Percentiles rank a stretch among this genome's conserved stretches.
Evolutionary conservation across 176 grass and related monocot genomes (phyloP).

Genomic region (Zoysia pacifica): DNA sequence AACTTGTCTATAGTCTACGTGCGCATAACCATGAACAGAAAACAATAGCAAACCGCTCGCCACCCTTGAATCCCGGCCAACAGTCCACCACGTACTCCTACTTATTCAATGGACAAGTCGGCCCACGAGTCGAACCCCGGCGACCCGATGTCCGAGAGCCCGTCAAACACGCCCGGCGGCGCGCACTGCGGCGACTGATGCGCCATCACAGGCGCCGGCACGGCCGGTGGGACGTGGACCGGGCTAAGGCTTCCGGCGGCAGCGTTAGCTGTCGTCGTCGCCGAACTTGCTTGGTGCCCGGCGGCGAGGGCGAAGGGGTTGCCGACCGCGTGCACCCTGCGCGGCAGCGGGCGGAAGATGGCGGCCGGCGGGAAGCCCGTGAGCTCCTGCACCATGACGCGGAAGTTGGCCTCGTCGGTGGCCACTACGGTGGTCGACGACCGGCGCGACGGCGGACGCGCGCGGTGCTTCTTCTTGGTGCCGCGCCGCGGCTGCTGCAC

Average conservation of each 20-base stretch:
- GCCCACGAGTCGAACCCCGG: constrained; percentile 55
- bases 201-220: neutral
- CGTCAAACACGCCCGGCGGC: constrained; percentile 39
- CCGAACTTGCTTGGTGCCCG: constrained; percentile 17
- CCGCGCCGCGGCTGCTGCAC: constrained; percentile 20
- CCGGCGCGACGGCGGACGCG: constrained; percentile 25
- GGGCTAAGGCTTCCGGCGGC: neutral
- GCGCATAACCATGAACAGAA: neutral
- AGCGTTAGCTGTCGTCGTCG: neutral
- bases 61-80: neutral
- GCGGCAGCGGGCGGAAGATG: constrained; percentile 57
- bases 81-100: neutral
- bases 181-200: constrained; percentile 18
- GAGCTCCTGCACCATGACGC: constrained; percentile 97
- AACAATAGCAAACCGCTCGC: neutral
- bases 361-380: constrained; percentile 72
- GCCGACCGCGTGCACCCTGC: constrained; percentile 24
- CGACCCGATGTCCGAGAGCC: constrained; percentile 46
- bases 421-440: constrained; percentile 55
- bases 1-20: neutral
- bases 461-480: constrained; percentile 37
- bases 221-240: neutral
- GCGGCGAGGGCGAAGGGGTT: neutral
- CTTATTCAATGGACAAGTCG: constrained; percentile 32
- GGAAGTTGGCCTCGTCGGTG: constrained; percentile 85